Base-by-base conservation (phyloP, 2,329 filamentous ascomycete genomes). In the Intubia oerlemansii region DNA sequence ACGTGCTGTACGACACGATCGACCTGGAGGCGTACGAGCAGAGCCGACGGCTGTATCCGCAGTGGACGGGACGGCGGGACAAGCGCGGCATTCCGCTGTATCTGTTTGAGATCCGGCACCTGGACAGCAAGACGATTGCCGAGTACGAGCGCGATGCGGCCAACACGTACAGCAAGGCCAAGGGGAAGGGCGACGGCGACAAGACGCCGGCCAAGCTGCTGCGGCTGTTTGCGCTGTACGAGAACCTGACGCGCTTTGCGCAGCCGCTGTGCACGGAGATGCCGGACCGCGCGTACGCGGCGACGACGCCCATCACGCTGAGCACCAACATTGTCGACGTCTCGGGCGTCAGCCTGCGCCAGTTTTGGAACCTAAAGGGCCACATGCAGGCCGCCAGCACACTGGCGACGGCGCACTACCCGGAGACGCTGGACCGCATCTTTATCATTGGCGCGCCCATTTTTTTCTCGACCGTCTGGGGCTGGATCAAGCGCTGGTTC, bases 241-340 rank as follows among this genome's bases (percentile, higher is more conserved):
- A 95, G 54, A 88, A 88, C 51, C 61, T 93, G 32, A 82, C 77
- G 20, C 66, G 76, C 40, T 93, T 93, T 50, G 72, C 74, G 38
- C 71, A 90, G 54, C 84, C 85, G 3, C 54, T 93, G 25, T 84
- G 78, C 53, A 79, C 80, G 22, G 65, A 77, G 42, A 62, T 91
- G 36, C 54, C 56, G 25, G 66, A 80, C 41, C 66, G 84, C 42
- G 67, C 72, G 7, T 56, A 78, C 46, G 62, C 74, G 4, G 66
- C 73, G 37, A 36, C 34, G 6, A 82, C 79, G n/a, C 85, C 85
- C 6, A 81, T 93, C 41, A 85, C 82, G 22, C 73, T 88, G 41
- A 84, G 76, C 44, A 92, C 79, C 42, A 93, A 93, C 52, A 91
- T 95, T 41, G 82, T 93, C 33, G 85, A 95, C 48, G 81, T 95